These are phyloP conservation scores for Daldinia decipiens DNA, from an alignment of 495 filamentous ascomycete genomes.

Conservation along the genomic window DNA sequence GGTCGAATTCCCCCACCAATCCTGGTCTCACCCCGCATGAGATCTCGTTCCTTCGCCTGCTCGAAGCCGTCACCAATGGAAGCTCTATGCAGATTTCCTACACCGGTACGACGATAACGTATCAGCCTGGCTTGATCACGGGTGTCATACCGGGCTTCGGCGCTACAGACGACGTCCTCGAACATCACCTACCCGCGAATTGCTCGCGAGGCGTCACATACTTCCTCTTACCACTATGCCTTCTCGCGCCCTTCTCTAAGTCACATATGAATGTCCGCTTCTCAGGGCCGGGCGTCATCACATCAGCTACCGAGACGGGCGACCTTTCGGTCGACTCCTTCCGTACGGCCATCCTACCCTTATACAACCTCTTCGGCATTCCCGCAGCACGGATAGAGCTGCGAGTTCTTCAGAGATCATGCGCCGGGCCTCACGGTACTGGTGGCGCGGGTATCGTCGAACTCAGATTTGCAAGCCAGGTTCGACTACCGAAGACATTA, in stretches of 20 bases:
- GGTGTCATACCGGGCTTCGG: constrained; percentile 75
- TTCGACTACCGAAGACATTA: constrained; percentile 91
- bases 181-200: constrained; percentile 77
- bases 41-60: constrained; percentile 92
- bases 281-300: constrained; percentile 92
- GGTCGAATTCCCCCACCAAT: constrained; percentile 80
- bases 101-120: constrained; percentile 90
- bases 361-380: constrained; percentile 91
- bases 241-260: constrained; percentile 94
- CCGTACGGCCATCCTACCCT: constrained; percentile 88
- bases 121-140: constrained; percentile 90
- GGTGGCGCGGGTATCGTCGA: constrained; percentile 94
- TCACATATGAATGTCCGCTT: constrained; percentile 86
- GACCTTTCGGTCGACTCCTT: constrained; percentile 93
- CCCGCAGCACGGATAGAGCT: constrained; percentile 83
- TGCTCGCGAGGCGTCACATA: constrained; percentile 88
- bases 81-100: constrained; percentile 92
- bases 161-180: constrained; percentile 71
- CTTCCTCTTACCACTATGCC: constrained; percentile 87
- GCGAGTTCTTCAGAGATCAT: constrained; percentile 80
- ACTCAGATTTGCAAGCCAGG: constrained; percentile 88
- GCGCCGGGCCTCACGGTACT: constrained; percentile 73
- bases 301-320: constrained; percentile 77
- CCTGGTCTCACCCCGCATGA: constrained; percentile 93
- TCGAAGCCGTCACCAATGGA: constrained; percentile 96